These are phyloP conservation scores for Taiwanofungus camphoratus DNA, from an alignment of 1,284 basidiomycete genomes.

Conservation along the genomic window DNA sequence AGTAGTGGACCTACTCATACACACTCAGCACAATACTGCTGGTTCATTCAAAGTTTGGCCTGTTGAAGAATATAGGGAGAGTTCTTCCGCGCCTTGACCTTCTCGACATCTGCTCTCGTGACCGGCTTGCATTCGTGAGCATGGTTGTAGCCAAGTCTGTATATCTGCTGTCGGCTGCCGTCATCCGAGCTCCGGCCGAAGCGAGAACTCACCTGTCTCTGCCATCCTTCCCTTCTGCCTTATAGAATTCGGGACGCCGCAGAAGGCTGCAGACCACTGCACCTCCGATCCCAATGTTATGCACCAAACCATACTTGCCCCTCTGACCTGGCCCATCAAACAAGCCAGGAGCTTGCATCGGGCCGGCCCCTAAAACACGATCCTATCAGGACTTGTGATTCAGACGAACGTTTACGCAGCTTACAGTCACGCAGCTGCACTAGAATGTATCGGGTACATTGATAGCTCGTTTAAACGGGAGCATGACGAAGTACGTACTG, in stretches of 20 bases:
- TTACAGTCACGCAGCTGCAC: slow-evolving; percentile 73
- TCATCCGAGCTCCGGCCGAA: neutral
- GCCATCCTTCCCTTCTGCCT: slow-evolving; percentile 57
- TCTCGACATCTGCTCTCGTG: slow-evolving; percentile 60
- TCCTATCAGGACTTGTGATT: neutral
- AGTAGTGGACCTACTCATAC: neutral
- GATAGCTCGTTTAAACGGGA: neutral
- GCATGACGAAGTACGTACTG: slow-evolving; percentile 39
- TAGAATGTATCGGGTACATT: slow-evolving; percentile 22
- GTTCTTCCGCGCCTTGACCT: slow-evolving; percentile 60
- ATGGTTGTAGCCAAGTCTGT: slow-evolving; percentile 77
- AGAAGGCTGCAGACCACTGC: slow-evolving; percentile 73
- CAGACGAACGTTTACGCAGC: slow-evolving; percentile 14
- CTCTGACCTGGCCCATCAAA: slow-evolving; percentile 57
- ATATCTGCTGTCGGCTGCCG: slow-evolving; percentile 1
- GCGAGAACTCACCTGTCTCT: slow-evolving; percentile 47
- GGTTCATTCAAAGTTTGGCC: slow-evolving; percentile 20
- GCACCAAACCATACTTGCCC: slow-evolving; percentile 76
- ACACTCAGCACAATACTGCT: neutral
- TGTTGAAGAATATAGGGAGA: slow-evolving; percentile 25
- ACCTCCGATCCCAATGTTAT: slow-evolving; percentile 81
- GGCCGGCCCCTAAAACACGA: slow-evolving; percentile 57
- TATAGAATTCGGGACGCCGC: slow-evolving; percentile 69
- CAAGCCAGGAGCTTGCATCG: slow-evolving; percentile 74
- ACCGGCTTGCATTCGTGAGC: slow-evolving; percentile 60